A percentile compares a stretch with the other conserved stretches of the same genome.
Conservation (phyloP, 441 rosid species). For the Syzygium malaccense region DNA sequence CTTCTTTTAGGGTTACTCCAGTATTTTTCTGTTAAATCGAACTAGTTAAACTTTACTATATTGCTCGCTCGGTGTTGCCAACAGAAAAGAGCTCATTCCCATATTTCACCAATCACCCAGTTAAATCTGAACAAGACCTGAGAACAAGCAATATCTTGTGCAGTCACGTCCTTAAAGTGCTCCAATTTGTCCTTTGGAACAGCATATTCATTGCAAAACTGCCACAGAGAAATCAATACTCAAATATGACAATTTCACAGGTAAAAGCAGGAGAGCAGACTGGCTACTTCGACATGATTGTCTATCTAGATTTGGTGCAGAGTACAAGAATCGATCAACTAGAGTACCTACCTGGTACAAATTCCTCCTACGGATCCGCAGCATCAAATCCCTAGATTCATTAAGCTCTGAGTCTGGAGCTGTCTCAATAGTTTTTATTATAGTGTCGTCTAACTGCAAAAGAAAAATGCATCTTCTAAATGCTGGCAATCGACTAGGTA, state of each 20-base stretch:
- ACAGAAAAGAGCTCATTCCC: not conserved
- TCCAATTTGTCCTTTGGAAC: conserved; percentile 83
- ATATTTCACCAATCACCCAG: not conserved
- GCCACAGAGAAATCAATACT: conserved; percentile 10
- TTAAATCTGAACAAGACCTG: conserved; percentile 38
- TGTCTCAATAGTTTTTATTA: conserved; percentile 76
- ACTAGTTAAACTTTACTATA: not conserved
- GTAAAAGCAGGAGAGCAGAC: not conserved
- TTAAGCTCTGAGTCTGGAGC: conserved; percentile 55
- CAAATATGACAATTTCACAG: not conserved
- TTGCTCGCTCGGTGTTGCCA: not conserved
- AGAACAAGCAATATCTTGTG: conserved; percentile 84
- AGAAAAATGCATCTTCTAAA: not conserved
- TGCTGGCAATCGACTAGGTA: not conserved
- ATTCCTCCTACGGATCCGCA: conserved; percentile 74
- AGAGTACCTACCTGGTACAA: conserved; percentile 59
- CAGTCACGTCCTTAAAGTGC: conserved; percentile 74
- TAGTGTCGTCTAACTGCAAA: conserved; percentile 79
- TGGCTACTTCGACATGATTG: not conserved
- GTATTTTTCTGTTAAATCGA: conserved; percentile 41
- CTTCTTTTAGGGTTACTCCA: conserved; percentile 56
- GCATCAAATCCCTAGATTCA: conserved; percentile 71
- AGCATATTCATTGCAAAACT: conserved; percentile 95
- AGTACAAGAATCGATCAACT: not conserved
- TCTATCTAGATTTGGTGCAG: not conserved